Evolutionary conservation across 2,329 filamentous ascomycete species (phyloP).

Genomic region (Calonectria ilicicola): DNA sequence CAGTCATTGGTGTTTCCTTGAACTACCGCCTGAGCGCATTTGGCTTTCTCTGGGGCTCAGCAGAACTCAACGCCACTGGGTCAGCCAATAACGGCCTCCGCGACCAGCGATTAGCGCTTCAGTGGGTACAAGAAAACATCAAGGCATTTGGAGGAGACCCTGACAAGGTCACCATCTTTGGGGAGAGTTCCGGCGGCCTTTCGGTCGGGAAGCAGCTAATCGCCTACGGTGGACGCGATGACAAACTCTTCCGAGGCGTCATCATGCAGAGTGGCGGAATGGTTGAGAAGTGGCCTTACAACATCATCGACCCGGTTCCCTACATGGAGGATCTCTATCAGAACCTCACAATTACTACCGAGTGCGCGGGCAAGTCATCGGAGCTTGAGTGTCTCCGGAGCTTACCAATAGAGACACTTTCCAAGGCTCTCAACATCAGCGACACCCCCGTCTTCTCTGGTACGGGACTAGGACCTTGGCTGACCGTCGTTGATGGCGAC

Average conservation of each 20-base stretch:
- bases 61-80: background rate
- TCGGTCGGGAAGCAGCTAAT: background rate
- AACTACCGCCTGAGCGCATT: constrained; percentile 8
- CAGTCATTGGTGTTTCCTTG: background rate
- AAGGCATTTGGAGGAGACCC: background rate
- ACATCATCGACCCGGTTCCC: background rate
- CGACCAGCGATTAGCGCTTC: constrained; percentile 8
- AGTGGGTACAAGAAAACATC: constrained; percentile 7
- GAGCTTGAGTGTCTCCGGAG: background rate
- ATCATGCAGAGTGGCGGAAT: constrained; percentile 3
- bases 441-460: background rate
- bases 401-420: background rate
- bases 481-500: constrained; percentile 4
- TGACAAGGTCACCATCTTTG: background rate
- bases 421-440: constrained; percentile 3
- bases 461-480: constrained; percentile 1
- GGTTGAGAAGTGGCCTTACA: constrained; percentile 8
- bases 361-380: background rate
- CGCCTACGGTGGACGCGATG: background rate
- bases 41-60: background rate
- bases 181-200: background rate
- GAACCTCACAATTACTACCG: constrained; percentile 2
- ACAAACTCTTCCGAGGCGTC: background rate
- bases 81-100: constrained; percentile 1
- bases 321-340: constrained; percentile 9